Percentiles rank a stretch among this genome's conserved stretches.
These are phyloP conservation scores for Venturia aucupariae DNA, from an alignment of 2,329 filamentous ascomycete species.

Conservation along the genomic window DNA sequence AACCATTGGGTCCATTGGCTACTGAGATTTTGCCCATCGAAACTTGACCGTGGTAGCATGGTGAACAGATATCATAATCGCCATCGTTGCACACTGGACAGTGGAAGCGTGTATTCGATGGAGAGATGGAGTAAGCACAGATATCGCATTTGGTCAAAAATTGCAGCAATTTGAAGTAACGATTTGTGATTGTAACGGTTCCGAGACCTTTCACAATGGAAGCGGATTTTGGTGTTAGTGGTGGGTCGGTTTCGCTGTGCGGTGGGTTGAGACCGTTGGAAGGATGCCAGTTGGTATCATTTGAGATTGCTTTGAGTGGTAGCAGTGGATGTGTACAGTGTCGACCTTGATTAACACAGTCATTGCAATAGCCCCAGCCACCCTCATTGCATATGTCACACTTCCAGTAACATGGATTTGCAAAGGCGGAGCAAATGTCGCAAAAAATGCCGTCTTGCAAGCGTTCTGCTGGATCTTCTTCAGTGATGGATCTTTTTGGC, in stretches of 20 bases:
- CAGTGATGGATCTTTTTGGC: constrained; percentile 26
- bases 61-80: constrained; percentile 78
- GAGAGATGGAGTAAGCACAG: constrained; percentile 63
- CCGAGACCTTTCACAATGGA: constrained; percentile 31
- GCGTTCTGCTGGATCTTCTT: constrained; percentile 57
- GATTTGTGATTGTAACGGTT: constrained; percentile 24
- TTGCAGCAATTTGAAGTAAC: constrained; percentile 54
- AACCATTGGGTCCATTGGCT: constrained; percentile 71
- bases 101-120: constrained; percentile 63
- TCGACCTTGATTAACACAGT: constrained; percentile 72
- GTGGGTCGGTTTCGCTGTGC: constrained; percentile 21
- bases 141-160: constrained; percentile 72
- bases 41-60: constrained; percentile 65
- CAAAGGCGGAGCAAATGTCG: constrained; percentile 59
- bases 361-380: constrained; percentile 89
- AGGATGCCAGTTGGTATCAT: constrained; percentile 12
- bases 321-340: constrained; percentile 76
- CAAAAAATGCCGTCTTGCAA: constrained; percentile 80
- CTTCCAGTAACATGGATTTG: constrained; percentile 83
- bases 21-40: constrained; percentile 54
- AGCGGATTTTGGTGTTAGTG: constrained; percentile 32
- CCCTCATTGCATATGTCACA: constrained; percentile 82
- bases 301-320: constrained; percentile 46
- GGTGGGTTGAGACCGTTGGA: constrained; percentile 21
- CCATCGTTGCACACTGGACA: constrained; percentile 68